Conservation (phyloP, 371 early-diverging fungal species). For the Lichtheimia ornata region DNA sequence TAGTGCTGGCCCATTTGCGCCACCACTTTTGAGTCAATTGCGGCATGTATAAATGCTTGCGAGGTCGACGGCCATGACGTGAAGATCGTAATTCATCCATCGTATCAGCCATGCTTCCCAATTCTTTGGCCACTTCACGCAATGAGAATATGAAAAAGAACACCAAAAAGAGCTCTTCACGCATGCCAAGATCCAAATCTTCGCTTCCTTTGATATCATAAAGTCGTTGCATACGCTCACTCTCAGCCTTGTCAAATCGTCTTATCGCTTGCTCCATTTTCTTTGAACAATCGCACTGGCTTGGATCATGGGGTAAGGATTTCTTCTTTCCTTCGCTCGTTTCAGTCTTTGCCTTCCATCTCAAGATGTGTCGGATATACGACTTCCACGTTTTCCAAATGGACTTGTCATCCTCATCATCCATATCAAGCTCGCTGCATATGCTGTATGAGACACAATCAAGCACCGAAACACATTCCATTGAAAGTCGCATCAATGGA, state of each 20-base stretch:
- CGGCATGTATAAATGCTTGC: slow-evolving; percentile 56
- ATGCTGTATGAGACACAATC: slow-evolving; percentile 50
- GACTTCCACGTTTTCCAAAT: slow-evolving; percentile 38
- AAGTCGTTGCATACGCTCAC: slow-evolving; percentile 43
- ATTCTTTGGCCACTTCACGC: slow-evolving; percentile 60
- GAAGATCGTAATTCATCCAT: slow-evolving; percentile 43
- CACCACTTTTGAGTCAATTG: slow-evolving; percentile 56
- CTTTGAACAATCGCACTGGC: slow-evolving; percentile 33
- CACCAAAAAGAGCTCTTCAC: slow-evolving; percentile 63
- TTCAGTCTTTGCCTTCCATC: slow-evolving; percentile 18
- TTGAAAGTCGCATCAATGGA: slow-evolving; percentile 53
- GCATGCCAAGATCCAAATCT: slow-evolving; percentile 52
- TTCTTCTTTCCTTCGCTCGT: not conserved
- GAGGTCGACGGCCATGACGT: slow-evolving; percentile 27
- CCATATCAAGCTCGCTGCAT: slow-evolving; percentile 40
- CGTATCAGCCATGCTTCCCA: slow-evolving; percentile 42
- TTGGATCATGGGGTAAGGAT: slow-evolving; percentile 7
- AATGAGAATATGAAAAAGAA: slow-evolving; percentile 66
- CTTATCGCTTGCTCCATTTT: slow-evolving; percentile 31
- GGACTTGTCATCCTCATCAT: slow-evolving; percentile 47
- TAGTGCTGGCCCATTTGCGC: slow-evolving; percentile 53
- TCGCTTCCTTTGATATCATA: slow-evolving; percentile 42
- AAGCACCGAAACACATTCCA: slow-evolving; percentile 49
- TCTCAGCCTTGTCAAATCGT: slow-evolving; percentile 47
- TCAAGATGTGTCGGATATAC: slow-evolving; percentile 30